Base-by-base conservation (phyloP, 1,284 basidiomycete species). In the Cutaneotrichosporon sp. region DNA sequence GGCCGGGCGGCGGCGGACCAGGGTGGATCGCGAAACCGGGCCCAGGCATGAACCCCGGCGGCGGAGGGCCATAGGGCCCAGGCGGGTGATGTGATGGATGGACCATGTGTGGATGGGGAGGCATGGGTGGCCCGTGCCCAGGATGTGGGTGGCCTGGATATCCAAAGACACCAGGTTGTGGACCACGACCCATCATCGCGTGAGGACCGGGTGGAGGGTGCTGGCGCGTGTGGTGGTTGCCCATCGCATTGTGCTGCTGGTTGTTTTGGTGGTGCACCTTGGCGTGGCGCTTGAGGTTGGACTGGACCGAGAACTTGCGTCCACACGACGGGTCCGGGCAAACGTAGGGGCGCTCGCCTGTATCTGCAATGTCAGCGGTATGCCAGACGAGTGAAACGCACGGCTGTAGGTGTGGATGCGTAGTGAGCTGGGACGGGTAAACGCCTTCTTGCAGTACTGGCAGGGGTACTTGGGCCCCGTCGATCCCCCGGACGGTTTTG, bases 381-480 rank as follows among this genome's bases (percentile, higher is more conserved):
- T 16, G 18, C 24, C 14, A 10, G 18, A 6, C 8, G 4, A 33
- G 20, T 22, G n/a, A 20, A 1, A 75, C 77, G 75, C 64, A 79
- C 77, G 77, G 54, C 72, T 75, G 62, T 76, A 76, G 2, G 72
- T 76, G 58, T 79, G 77, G 54, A 79, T 79, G 24, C 73, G 60
- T 54, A 79, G 54, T 24, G 73, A 75, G 54, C 72, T 74, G 7
- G 77, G 77, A 4, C 77, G 65, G 1, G 74, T 75, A 54, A 79
- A 79, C 4, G 71, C 72, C 62, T 79, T 79, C 11, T 69, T 69
- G 54, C 77, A 79, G 49, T 65, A 75, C n/a, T 65, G 62, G 62
- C 77, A 79, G 20, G 67, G 54, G 54, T 79, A 79, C 61, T 76
- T 77, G 1, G 77, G 77, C 14, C 75, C 75, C 3, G 62, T 62